Evolutionary conservation across 75 land plant genomes (phyloP), one percentile per base, ranked within the genome.

Genomic region (Azolla pinnata): DNA sequence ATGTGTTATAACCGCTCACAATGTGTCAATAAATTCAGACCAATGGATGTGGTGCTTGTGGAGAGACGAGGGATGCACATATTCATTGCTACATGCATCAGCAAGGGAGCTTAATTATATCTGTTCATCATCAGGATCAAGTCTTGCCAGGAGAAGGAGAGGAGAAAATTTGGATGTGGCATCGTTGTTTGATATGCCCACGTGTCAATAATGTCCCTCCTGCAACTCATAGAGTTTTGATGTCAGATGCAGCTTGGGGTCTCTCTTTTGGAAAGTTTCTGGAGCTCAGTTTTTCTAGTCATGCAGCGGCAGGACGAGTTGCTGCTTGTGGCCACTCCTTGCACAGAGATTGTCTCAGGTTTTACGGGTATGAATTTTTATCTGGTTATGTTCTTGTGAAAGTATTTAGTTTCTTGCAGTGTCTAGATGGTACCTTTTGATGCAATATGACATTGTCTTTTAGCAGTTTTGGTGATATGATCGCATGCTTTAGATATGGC

Each of bases 101-200:
- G 18, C 79, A 83, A 56, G 95, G 82, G 50, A 87, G 81, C 62
- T 72, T 93, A 1, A 79, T 79, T n/a, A 68, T 86, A 44, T 77
- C 57, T 42, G 82, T 89, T 0, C 54, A 44, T 24, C 57, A 30
- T 32, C 48, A 31, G 4, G 66, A 60, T 18, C 57, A 42, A 28
- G 44, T 75, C 20, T 63, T 95, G 67, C 79, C 81, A n/a, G 99
- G 99, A 45, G 88, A 81, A 69, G 62, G 62, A 4, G 99, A 95
- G 31, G 90, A 96, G 23, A 89, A 89, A 72, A 95, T 95, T 35
- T 95, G 99, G 99, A 93, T 88, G 95, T 93, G 98, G 98, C 98
- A 93, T 54, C 69, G 96, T 19, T 93, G 98, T 73, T 64, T 93
- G 52, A 67, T 66, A 19, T 95, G 99, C 58, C 79, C 83, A 29